A percentile compares a stretch with the other conserved stretches of the same genome.
phyloP scores from a whole-genome alignment of 2,329 filamentous ascomycete genomes.

The Neonectria magnoliae region DNA sequence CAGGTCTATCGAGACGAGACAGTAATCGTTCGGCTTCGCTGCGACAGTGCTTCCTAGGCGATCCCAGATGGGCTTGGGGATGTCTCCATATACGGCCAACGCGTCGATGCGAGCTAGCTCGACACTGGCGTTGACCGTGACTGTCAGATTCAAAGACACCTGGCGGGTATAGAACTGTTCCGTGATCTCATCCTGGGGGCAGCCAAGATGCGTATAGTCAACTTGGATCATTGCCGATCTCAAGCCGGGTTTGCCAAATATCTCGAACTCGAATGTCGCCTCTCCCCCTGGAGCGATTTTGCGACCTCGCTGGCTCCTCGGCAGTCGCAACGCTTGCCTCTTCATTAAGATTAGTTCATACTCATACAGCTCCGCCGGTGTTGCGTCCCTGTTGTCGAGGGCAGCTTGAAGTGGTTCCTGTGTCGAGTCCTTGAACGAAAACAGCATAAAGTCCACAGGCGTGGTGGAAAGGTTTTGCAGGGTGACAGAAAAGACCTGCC shows the following conservation, averaged over 20 bases:
- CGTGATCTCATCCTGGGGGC: conserved; percentile 71
- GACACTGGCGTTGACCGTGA: conserved; percentile 92
- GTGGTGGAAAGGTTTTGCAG: conserved; percentile 82
- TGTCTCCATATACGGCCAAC: conserved; percentile 74
- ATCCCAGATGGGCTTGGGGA: conserved; percentile 70
- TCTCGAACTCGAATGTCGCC: conserved; percentile 81
- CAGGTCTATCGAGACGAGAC: conserved; percentile 83
- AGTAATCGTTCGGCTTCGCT: conserved; percentile 70
- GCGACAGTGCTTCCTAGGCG: conserved; percentile 50
- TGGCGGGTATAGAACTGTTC: conserved; percentile 86
- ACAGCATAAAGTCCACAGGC: conserved; percentile 83
- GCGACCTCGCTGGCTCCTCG: conserved; percentile 60
- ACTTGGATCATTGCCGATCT: conserved; percentile 83
- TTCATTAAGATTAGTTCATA: conserved; percentile 82
- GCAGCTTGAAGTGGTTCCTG: conserved; percentile 80
- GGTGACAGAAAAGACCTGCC: conserved; percentile 78
- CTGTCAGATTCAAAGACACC: conserved; percentile 79
- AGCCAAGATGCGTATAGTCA: conserved; percentile 85
- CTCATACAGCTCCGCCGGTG: conserved; percentile 84
- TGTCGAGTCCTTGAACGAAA: conserved; percentile 91
- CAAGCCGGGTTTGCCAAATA: conserved; percentile 86
- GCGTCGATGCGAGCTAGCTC: conserved; percentile 85
- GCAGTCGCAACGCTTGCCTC: conserved; percentile 73
- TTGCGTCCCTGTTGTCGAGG: conserved; percentile 78
- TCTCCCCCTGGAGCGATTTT: conserved; percentile 75